Base-by-base conservation (phyloP, 164 flowering plant genomes). In the Tinospora cordifolia region DNA sequence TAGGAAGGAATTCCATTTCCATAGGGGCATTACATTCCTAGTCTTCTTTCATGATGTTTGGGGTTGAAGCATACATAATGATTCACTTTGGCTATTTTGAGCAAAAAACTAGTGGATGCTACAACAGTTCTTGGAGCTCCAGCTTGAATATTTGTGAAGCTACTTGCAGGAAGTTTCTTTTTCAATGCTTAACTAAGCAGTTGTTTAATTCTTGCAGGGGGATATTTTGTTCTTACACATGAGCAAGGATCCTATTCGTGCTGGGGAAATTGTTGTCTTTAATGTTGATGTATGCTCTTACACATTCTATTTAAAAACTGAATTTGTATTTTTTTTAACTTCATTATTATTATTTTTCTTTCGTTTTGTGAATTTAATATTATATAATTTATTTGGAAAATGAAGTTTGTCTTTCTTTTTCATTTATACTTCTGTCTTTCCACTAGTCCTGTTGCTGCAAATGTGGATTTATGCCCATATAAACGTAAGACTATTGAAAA, bases 201-300 rank as follows among this genome's bases (percentile, higher is more conserved):
- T 44, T 54, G 60, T 54, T 54, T 21, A 54, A 24, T 6, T 54
- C 24, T 17, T 54, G 60, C 60, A 64, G 66, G 66, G 66, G 3
- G 41, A 64, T 36, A 38, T 64, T 8, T 25, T 64, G 11, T 17
- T 64, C 21, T 34, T 64, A 81, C 84, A 80, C 60, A 83, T 83
- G 89, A 84, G 77, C 68, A 69, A 85, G 21, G 78, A 79, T 17
- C 88, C 93, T 7, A 79, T 88, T 68, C 88, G 85, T 3, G 67
- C 87, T 6, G 96, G 93, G 59, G 96, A 90, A 63, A 88, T 90
- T 60, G 84, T 90, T 64, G 89, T 87, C 6, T 90, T 85, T 51
- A 77, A 85, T 69, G 76, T 88, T 25, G 87, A 88, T 40, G 93
- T 90, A 81, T 54, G 60, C 21, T 54, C 11, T 66, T 65, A 40